Evolutionary conservation across 352 stramenopile species (phyloP).

Genomic region (Phytophthora aleatoria): DNA sequence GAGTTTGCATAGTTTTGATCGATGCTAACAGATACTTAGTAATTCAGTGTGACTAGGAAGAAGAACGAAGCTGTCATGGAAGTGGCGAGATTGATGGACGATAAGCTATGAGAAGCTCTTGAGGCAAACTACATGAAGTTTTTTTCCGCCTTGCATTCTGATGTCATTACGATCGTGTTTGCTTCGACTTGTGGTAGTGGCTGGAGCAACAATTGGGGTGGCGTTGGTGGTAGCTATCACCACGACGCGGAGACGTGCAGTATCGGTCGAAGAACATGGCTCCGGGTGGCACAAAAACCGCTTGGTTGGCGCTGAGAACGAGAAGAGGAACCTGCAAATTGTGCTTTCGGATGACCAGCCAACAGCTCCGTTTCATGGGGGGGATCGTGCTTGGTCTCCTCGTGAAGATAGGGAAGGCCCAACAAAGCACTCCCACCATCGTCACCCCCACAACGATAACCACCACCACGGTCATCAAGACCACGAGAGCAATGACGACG

Average conservation of each 20-base stretch:
- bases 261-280: background rate
- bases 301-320: background rate
- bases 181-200: conserved; percentile 19
- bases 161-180: conserved; percentile 10
- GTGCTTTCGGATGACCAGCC: background rate
- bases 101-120: conserved; percentile 12
- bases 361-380: background rate
- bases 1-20: background rate
- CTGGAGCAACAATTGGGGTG: conserved; percentile 5
- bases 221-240: conserved; percentile 7
- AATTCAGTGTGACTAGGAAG: conserved; percentile 2
- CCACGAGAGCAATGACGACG: conserved; percentile 7
- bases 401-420: background rate
- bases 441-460: too few species aligned
- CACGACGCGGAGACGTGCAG: background rate
- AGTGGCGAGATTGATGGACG: conserved; percentile 21
- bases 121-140: background rate
- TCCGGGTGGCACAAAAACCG: background rate
- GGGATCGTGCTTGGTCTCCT: background rate
- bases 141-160: conserved; percentile 1
- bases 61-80: background rate
- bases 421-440: too few species aligned
- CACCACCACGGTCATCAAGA: conserved; percentile 4
- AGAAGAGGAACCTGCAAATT: conserved; percentile 8
- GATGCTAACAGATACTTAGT: conserved; percentile 17